A percentile compares a stretch with the other conserved stretches of the same genome.
These are phyloP conservation scores for Macrotyloma uniflorum DNA, from an alignment of 306 rosid genomes.

Conservation along the genomic window DNA sequence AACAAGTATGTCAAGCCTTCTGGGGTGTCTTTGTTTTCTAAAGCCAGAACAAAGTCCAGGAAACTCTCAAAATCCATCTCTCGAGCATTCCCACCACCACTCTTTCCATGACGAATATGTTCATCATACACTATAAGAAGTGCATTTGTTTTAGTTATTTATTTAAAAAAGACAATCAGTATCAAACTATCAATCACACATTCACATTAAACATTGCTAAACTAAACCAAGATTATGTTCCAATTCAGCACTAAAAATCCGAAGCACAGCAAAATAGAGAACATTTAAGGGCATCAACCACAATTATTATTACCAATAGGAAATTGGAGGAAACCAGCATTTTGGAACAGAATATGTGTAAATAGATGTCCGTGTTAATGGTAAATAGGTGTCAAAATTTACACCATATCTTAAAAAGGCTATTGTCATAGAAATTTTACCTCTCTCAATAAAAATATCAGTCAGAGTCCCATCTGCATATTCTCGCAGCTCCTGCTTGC, in stretches of 20 bases:
- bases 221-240: constrained; percentile 1
- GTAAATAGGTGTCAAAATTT: constrained; percentile 8
- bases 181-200: constrained; percentile 1
- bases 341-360: background rate
- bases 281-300: constrained; percentile 8
- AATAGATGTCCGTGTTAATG: background rate
- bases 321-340: constrained; percentile 10
- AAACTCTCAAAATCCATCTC: constrained; percentile 94
- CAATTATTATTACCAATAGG: constrained; percentile 9
- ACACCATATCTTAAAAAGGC: constrained; percentile 2
- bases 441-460: constrained; percentile 96
- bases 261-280: background rate
- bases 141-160: constrained; percentile 21
- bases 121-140: constrained; percentile 81
- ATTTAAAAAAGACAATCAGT: background rate
- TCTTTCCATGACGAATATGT: constrained; percentile 83
- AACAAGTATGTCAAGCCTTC: constrained; percentile 97
- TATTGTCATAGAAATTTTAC: constrained; percentile 41
- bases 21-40: constrained; percentile 96
- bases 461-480: constrained; percentile 98
- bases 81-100: constrained; percentile 75
- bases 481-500: constrained; percentile 97
- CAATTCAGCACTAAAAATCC: constrained; percentile 4
- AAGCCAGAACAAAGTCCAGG: constrained; percentile 93
- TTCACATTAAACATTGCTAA: background rate